Base-by-base conservation (phyloP, 495 filamentous ascomycete genomes). In the Sordaria brevicollis region DNA sequence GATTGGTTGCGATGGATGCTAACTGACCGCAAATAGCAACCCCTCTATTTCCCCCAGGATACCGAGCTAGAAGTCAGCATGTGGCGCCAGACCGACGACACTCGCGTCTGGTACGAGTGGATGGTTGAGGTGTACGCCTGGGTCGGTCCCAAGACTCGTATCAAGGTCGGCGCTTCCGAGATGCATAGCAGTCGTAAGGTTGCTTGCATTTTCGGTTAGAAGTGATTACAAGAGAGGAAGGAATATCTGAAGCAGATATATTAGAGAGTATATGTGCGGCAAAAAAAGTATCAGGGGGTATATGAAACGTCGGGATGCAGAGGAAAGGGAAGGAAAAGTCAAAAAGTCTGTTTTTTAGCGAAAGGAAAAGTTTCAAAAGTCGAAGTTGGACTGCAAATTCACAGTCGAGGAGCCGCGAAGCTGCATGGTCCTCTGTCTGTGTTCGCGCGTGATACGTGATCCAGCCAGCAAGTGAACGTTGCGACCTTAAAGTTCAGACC, bases 31-130 rank as follows among this genome's bases (percentile, higher is more conserved):
- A 1, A 29, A 54, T 65, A 97, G 94, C 89, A 89, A 73, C 94
- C 95, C 7, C 82, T 99, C 29, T 93, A 95, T 77, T 87, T 96
- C 69, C 94, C 96, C 1, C 90, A 92, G 71, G 87, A 91, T 70
- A 88, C 90, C 25, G 92, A 94, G 76, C 83, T 99, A 11, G 90
- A 96, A 43, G 88, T 97, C 13, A 93, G 89, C 74, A 97, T 99
- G 86, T 97, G 92, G 88, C 87, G 95, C 71, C 91, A 94, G 79
- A 97, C 95, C 7, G 94, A 98, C 77, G 92, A 96, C 74, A 86
- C 91, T 21, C 96, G 93, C 81, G 94, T 98, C 13, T 99, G 95
- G 96, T 99, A 99, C 78, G 94, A 99, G 79, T 99, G 95, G 95
- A 84, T 95, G 74, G 89, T 96, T 1, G 95, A 98, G 78, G 91